Percentiles rank a stretch among this genome's conserved stretches.
These are phyloP conservation scores for Zoysia pacifica DNA, from an alignment of 176 grass and related monocot species.

Conservation along the genomic window DNA sequence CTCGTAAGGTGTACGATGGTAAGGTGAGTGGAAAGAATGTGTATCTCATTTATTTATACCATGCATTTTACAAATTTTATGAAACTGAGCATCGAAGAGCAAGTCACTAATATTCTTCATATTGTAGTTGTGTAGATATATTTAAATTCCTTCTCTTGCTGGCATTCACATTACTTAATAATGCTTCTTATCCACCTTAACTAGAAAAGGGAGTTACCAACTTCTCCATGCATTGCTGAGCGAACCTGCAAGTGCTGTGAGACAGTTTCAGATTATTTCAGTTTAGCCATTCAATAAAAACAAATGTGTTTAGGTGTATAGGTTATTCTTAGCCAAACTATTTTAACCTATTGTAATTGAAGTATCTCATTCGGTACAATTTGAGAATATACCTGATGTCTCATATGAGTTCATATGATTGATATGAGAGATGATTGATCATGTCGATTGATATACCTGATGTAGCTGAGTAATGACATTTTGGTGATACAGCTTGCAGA, in stretches of 20 bases:
- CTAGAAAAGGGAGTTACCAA: not conserved
- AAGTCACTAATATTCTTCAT: not conserved
- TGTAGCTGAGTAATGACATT: constrained; percentile 15
- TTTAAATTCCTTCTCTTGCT: constrained; percentile 4
- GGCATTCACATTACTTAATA: constrained; percentile 27
- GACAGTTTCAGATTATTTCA: constrained; percentile 26
- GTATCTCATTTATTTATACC: constrained; percentile 13
- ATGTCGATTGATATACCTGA: not conserved
- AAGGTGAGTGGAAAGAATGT: constrained; percentile 53
- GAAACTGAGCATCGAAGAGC: not conserved
- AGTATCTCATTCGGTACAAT: not conserved
- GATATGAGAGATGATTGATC: not conserved
- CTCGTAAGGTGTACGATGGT: constrained; percentile 67
- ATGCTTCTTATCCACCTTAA: not conserved
- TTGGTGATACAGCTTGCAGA: constrained; percentile 65
- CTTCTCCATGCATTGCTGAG: not conserved
- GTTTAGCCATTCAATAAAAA: not conserved
- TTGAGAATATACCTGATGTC: constrained; percentile 12
- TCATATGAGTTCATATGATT: not conserved
- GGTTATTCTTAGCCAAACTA: constrained; percentile 10
- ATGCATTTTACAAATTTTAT: constrained; percentile 18
- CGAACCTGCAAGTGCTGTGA: not conserved
- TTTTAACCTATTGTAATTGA: constrained; percentile 15
- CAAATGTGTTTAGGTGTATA: constrained; percentile 15
- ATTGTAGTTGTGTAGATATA: not conserved